These are phyloP conservation scores for Paecilomyces sp. DNA, from an alignment of 2,329 filamentous ascomycete species.

Conservation along the genomic window DNA sequence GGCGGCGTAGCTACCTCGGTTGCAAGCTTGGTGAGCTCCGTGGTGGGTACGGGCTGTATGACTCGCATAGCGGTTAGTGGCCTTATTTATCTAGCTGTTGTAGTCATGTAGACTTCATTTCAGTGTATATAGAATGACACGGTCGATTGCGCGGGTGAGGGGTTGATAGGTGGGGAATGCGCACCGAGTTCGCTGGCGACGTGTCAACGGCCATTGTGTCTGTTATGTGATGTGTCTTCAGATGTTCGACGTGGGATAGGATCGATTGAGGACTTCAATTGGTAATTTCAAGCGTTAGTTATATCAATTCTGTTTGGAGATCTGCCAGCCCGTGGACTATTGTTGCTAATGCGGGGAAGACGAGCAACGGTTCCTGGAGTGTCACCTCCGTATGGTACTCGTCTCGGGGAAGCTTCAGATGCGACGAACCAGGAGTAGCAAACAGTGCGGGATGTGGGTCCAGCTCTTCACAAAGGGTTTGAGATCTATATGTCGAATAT, in stretches of 20 bases:
- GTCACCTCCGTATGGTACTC: not conserved
- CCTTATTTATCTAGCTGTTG: too few relatives aligned
- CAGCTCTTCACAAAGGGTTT: not conserved
- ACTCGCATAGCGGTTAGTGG: not conserved
- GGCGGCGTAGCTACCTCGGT: constrained; percentile 57
- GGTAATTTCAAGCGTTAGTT: not conserved
- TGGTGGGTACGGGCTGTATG: constrained; percentile 64
- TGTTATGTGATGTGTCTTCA: not conserved
- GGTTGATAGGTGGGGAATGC: constrained; percentile 1
- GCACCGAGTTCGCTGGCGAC: constrained; percentile 6
- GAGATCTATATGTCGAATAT: not conserved
- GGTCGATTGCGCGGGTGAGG: too few relatives aligned
- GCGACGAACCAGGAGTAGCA: not conserved
- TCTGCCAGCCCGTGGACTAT: not conserved
- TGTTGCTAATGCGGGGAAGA: not conserved
- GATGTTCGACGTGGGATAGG: not conserved
- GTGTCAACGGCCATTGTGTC: constrained; percentile 8
- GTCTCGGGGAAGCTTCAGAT: not conserved
- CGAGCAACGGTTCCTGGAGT: not conserved
- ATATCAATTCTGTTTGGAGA: not conserved
- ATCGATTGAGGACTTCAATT: not conserved
- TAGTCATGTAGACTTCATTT: too few relatives aligned
- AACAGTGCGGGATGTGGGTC: not conserved
- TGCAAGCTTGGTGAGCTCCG: constrained; percentile 76
- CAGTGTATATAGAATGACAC: too few relatives aligned